phyloP scores from a whole-genome alignment of 2,329 filamentous ascomycete species.

The Penicillium hesseltinei region DNA sequence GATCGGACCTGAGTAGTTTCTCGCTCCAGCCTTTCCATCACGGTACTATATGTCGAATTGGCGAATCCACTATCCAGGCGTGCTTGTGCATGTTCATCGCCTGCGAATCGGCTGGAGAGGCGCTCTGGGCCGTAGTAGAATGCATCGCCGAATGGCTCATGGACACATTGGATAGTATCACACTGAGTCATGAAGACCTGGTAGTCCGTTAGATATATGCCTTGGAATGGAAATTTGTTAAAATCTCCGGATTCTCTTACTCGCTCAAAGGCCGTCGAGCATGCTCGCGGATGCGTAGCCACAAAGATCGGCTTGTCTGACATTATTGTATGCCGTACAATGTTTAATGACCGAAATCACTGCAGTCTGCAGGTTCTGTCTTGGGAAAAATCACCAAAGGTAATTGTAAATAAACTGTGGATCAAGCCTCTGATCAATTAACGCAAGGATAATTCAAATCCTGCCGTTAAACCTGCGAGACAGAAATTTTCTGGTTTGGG shows the following conservation, averaged over 20 bases:
- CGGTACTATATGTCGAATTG: slow-evolving; percentile 53
- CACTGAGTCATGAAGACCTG: slow-evolving; percentile 95
- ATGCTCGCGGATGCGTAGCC: slow-evolving; percentile 89
- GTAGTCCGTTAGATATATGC: slow-evolving; percentile 11
- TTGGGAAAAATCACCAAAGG: slow-evolving; percentile 3
- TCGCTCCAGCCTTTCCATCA: slow-evolving; percentile 72
- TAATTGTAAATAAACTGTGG: slow-evolving; percentile 19
- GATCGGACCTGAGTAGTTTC: slow-evolving; percentile 70
- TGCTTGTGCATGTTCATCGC: slow-evolving; percentile 56
- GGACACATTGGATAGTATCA: slow-evolving; percentile 76
- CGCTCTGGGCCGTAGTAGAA: slow-evolving; percentile 95
- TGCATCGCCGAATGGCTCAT: slow-evolving; percentile 95
- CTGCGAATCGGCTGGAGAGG: slow-evolving; percentile 72
- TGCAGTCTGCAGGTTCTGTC: slow-evolving; percentile 3
- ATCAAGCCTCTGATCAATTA: slow-evolving; percentile 9
- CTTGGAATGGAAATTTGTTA: background rate
- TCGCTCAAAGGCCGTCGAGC: slow-evolving; percentile 95
- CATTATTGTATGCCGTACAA: slow-evolving; percentile 50
- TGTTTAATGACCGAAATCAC: background rate
- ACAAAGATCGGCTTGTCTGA: slow-evolving; percentile 82
- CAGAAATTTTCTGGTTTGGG: background rate
- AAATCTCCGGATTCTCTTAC: slow-evolving; percentile 51
- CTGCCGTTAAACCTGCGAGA: background rate
- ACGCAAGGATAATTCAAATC: slow-evolving; percentile 3
- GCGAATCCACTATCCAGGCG: slow-evolving; percentile 45